Evolutionary conservation across 768 basidiomycete genomes (phyloP), one percentile per base, ranked within the genome.

Genomic region (Tylopilus balloui): DNA sequence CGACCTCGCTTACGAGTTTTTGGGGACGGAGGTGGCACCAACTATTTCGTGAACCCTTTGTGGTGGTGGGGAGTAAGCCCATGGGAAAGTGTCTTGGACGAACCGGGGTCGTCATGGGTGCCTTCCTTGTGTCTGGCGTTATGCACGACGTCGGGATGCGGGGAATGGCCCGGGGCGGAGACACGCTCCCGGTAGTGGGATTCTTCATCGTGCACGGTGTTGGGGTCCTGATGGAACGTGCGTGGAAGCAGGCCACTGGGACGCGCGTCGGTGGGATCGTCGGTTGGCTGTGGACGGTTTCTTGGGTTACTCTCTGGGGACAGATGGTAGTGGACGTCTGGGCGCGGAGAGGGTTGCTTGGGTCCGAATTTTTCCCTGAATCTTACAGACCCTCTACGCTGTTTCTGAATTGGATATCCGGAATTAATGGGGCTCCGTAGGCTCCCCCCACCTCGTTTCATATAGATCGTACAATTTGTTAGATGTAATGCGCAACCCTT

Each of bases 11-110:
- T n/a, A 62, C 69, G 31, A 75, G 80, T 20, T 78, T 83, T 48
- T 88, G 86, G 86, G 70, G 75, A 4, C 61, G 52, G 47, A 67
- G 76, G n/a, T 88, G 86, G 86, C 86, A 88, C 55, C 84, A 86
- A 56, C 51, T 80, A 6, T 83, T 85, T 58, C 75, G 84, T 10
- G 75, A 80, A 37, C 57, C 64, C 31, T 86, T 87, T 56, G 64
- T 83, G 35, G 64, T 61, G 12, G 52, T 79, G n/a, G 84, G 83
- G 12, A 68, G 69, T 10, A 68, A 67, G 27, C 78, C 79, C 0
- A 43, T 78, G 23, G 60, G 61, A 23, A 57, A 56, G 45, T 52
- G 78, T 5, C 56, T 78, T 23, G 83, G 84, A 20, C 73, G 74
- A 17, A 47, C 59, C 3, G 81, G 79, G 5, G 65, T 61, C 4